Conservation (phyloP, 345 rosid species). For the Pistacia vera region DNA sequence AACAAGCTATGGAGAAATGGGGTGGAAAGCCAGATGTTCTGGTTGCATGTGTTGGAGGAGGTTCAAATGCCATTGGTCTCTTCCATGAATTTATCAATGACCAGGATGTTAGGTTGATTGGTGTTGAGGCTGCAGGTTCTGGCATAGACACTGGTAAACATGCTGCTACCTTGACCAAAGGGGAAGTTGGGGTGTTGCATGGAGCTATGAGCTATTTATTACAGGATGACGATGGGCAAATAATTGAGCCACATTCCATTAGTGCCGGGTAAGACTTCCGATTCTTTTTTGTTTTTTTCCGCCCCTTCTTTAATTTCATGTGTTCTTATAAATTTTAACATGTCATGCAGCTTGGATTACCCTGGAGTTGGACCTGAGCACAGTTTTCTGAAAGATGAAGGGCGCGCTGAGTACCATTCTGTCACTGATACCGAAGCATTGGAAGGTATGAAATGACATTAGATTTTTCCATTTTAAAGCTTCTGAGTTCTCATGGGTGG, state of each 20-base stretch:
- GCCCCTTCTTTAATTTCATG: too few species aligned
- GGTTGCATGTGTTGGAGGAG: constrained; percentile 94
- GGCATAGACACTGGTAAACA: constrained; percentile 95
- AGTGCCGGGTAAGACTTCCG: constrained; percentile 75
- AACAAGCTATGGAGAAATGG: constrained; percentile 89
- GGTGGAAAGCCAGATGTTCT: constrained; percentile 94
- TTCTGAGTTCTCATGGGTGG: not conserved
- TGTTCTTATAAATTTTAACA: not conserved
- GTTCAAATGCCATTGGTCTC: constrained; percentile 93
- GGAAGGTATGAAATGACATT: constrained; percentile 53
- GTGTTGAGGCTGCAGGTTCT: constrained; percentile 96
- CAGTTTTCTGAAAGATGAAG: constrained; percentile 83
- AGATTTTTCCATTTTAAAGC: not conserved
- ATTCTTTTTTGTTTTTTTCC: not conserved
- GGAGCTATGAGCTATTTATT: constrained; percentile 97
- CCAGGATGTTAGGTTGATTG: constrained; percentile 77
- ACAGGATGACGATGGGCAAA: constrained; percentile 94
- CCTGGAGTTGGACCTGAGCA: constrained; percentile 99
- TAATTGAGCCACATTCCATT: constrained; percentile 89
- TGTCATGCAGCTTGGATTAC: constrained; percentile 74
- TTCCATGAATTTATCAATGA: constrained; percentile 90
- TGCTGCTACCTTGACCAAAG: constrained; percentile 85
- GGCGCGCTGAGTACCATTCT: constrained; percentile 80
- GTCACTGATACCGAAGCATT: constrained; percentile 88
- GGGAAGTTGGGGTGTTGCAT: constrained; percentile 90